Base-by-base conservation (phyloP, 208 protist species). In the Angomonas deanei region DNA sequence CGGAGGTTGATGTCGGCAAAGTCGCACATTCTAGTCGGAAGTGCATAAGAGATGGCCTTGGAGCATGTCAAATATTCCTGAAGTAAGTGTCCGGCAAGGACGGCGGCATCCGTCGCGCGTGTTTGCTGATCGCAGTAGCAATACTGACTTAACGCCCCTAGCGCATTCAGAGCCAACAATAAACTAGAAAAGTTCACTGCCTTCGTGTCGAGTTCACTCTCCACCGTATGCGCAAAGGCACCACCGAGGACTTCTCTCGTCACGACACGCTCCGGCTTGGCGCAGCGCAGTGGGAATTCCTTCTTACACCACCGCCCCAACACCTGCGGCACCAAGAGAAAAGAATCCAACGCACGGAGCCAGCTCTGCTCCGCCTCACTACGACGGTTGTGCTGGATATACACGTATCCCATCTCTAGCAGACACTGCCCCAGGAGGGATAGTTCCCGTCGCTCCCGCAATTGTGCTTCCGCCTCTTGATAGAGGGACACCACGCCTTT, bases 81-180 rank as follows among this genome's bases (percentile, higher is more conserved):
- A 6, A 76, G 42, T 39, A 88, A 69, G 15, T 84, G 70, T 19
- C 77, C 76, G 23, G 82, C 73, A 19, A 92, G 66, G 17, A 92
- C 65, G 36, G 61, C 80, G 4, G 77, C 68, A 33, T 86, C 78
- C 21, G 76, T 74, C 0, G 84, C 82, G 42, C 74, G 69, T 15
- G 64, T 26, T 52, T 79, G 73, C 34, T 91, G 67, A 0, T 78
- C 76, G 11, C 76, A 66, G 66, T 80, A 88, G 32, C 66, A 70
- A 61, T 81, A 81, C 73, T 84, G 88, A 26, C 76, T 83, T 17
- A 94, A 74, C 15, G 80, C 76, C 42, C 56, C 83, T 17, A 94
- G 76, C 8, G 80, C 66, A 0, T 68, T 42, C 3, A 80, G 32
- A 13, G 82, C 72, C 5, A 78, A 50, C 32, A 89, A 59, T 15